These are phyloP conservation scores for Phytophthora niederhauseri DNA, from an alignment of 352 stramenopile genomes.

Conservation along the genomic window DNA sequence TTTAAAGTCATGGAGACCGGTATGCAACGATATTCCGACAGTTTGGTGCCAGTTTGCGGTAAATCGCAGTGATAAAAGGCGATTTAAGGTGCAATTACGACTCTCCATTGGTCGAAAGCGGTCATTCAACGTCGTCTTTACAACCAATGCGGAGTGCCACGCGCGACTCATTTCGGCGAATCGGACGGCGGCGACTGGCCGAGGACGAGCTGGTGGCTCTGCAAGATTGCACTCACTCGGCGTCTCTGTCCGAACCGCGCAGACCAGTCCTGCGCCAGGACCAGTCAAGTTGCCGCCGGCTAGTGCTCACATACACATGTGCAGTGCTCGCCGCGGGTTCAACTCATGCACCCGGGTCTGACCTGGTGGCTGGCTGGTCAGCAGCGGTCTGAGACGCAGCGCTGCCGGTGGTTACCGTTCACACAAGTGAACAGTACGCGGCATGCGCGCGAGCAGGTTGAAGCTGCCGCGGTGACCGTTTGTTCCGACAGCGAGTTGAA, in stretches of 20 bases:
- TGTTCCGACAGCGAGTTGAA: conserved; percentile 19
- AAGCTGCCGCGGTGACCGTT: conserved; percentile 25
- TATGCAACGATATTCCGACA: conserved; percentile 4
- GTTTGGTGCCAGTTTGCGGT: conserved; percentile 5
- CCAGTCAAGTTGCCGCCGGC: conserved; percentile 19
- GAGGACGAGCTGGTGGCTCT: conserved; percentile 36
- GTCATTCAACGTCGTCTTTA: conserved; percentile 16
- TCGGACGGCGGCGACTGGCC: not conserved
- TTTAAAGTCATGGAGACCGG: not conserved
- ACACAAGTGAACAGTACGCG: conserved; percentile 14
- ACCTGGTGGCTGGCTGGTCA: conserved; percentile 17
- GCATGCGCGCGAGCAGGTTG: conserved; percentile 14
- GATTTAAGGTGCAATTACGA: not conserved
- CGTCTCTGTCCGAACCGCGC: conserved; percentile 16
- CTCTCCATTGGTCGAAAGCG: conserved; percentile 15
- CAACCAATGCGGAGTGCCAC: conserved; percentile 9
- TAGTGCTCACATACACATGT: not conserved
- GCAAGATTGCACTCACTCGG: not conserved
- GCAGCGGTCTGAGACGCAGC: conserved; percentile 22
- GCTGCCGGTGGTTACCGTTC: conserved; percentile 9
- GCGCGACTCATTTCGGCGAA: conserved; percentile 22
- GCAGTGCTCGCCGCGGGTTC: not conserved
- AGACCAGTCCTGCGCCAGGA: conserved; percentile 16
- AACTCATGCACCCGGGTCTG: not conserved
- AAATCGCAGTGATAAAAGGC: not conserved